A percentile compares a stretch with the other conserved stretches of the same genome.
Evolutionary conservation across 2,329 filamentous ascomycete species (phyloP).

Genomic region (Colletotrichum melonis): DNA sequence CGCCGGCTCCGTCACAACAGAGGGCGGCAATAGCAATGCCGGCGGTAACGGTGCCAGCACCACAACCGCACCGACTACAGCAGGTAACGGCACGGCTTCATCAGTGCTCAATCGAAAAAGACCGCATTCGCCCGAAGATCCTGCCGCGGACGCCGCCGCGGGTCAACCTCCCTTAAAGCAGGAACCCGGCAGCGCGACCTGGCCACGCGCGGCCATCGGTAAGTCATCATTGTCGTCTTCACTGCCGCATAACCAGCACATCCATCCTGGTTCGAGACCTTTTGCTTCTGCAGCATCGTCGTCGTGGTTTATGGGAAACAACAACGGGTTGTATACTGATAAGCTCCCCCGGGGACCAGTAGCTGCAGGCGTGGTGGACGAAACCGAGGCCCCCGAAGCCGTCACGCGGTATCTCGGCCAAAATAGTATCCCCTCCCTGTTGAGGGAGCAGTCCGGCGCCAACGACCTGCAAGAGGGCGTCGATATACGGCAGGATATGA

Average conservation of each 20-base stretch:
- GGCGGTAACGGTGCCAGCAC: background rate
- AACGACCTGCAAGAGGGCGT: constrained; percentile 63
- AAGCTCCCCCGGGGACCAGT: constrained; percentile 28
- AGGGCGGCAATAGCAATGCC: constrained; percentile 36
- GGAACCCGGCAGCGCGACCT: constrained; percentile 52
- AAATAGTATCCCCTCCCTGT: constrained; percentile 75
- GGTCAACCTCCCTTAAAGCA: constrained; percentile 40
- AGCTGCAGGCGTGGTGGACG: constrained; percentile 56
- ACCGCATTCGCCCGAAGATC: constrained; percentile 55
- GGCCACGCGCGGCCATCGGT: constrained; percentile 55
- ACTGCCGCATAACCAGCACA: constrained; percentile 1
- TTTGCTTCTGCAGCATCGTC: background rate
- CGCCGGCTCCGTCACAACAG: constrained; percentile 40
- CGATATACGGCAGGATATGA: constrained; percentile 73
- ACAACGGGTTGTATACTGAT: constrained; percentile 31
- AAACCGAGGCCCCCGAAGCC: constrained; percentile 64
- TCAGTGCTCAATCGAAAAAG: constrained; percentile 47
- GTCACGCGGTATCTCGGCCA: constrained; percentile 71
- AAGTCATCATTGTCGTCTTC: constrained; percentile 27
- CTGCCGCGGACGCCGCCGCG: constrained; percentile 48
- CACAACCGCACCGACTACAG: constrained; percentile 16
- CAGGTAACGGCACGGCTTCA: constrained; percentile 40
- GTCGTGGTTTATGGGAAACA: constrained; percentile 16
- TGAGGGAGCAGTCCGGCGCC: constrained; percentile 69
- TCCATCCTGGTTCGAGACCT: constrained; percentile 10